phyloP scores from a whole-genome alignment of 2,329 filamentous ascomycete genomes.

The Venturia oleaginea region DNA sequence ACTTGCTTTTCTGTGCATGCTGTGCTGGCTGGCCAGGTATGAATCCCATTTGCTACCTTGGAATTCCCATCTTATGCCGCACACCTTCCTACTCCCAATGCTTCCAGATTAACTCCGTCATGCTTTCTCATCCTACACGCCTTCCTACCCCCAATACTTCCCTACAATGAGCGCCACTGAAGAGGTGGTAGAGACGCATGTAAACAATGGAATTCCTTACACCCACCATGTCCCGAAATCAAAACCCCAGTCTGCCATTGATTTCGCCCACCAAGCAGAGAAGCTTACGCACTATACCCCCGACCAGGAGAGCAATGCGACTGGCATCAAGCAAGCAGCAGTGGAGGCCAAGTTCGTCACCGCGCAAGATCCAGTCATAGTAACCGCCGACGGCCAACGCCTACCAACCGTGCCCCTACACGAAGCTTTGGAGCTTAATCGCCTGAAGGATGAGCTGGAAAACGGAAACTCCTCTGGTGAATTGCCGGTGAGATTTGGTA shows the following conservation, averaged over 20 bases:
- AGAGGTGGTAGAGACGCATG: background rate
- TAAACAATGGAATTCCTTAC: background rate
- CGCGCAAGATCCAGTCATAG: conserved; percentile 61
- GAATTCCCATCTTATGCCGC: too few species aligned
- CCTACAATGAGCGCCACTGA: background rate
- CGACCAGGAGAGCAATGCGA: conserved; percentile 31
- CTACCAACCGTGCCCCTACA: conserved; percentile 60
- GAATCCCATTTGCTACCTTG: too few species aligned
- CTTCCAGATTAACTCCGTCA: background rate
- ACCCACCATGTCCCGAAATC: background rate
- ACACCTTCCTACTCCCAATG: too few species aligned
- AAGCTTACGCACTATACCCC: conserved; percentile 33
- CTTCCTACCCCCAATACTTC: background rate
- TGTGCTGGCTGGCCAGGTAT: background rate
- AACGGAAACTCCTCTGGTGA: conserved; percentile 27
- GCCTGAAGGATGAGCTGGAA: conserved; percentile 45
- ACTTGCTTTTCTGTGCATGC: background rate
- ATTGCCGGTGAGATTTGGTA: conserved; percentile 20
- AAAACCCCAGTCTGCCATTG: conserved; percentile 36
- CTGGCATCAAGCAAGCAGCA: conserved; percentile 47
- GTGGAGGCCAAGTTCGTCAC: conserved; percentile 55
- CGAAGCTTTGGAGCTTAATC: conserved; percentile 63
- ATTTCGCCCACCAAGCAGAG: conserved; percentile 53
- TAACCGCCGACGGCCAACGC: conserved; percentile 57
- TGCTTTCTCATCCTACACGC: background rate